Base-by-base conservation (phyloP, 257 asterid genomes). In the Plantago elongata region DNA sequence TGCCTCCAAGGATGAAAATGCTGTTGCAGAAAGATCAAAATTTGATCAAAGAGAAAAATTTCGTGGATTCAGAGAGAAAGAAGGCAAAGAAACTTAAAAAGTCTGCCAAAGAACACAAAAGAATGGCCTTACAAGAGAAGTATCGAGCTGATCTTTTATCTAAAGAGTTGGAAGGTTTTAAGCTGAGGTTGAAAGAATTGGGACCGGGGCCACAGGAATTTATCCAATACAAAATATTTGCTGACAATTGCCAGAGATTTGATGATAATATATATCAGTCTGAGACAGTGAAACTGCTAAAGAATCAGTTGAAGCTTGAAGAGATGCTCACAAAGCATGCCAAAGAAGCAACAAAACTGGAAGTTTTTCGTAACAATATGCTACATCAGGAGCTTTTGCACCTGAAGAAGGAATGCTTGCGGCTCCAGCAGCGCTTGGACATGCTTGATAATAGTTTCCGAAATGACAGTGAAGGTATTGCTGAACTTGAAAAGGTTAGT, bases 401-500 rank as follows among this genome's bases (percentile, higher is more conserved):
- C 68, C 58, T 89, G 47, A 84, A 80, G 80, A 84, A 86, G 78
- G 86, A 83, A 15, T 59, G 67, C 70, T 63, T 64, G 64, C 73
- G 67, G 38, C 66, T 81, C 72, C 85, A 81, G 49, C 77, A 79
- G 64, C 90, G 77, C 64, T 61, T 89, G 67, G 77, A 74, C 66
- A 47, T 68, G 29, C 79, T 92, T 51, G 87, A 83, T 64, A 65
- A 61, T 54, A 54, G 75, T 67, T 70, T 76, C 74, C 61, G 70
- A 34, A 68, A 49, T 46, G 75, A 73, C 43, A 65, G 60, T 42
- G 85, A 74, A 71, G 84, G 77, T 74, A 72, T 45, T 68, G 64
- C 68, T 68, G 81, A 74, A 50, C 62, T 69, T 68, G 82, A 62
- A 73, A 92, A 89, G 97, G 99, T 92, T 71, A 40, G 95, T 86